Conservation (phyloP, 805 yeast species). For the Wickerhamiella musiphila region DNA sequence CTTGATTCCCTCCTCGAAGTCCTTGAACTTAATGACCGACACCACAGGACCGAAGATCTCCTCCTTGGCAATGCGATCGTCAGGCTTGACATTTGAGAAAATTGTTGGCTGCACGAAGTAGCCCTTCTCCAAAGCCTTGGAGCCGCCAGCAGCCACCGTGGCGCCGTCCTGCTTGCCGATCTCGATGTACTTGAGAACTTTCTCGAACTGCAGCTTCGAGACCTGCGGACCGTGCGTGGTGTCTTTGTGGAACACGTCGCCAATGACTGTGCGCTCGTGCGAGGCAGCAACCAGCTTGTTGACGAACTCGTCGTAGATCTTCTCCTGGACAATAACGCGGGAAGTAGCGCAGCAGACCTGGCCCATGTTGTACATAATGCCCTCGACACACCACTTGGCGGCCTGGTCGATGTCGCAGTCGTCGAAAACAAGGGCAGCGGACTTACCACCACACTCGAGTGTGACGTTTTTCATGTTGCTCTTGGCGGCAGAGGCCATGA, state of each 20-base stretch:
- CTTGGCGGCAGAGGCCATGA: constrained; percentile 55
- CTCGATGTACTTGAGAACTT: constrained; percentile 57
- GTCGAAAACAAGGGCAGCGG: constrained; percentile 73
- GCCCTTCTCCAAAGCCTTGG: constrained; percentile 33
- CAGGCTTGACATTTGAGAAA: constrained; percentile 49
- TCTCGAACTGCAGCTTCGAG: constrained; percentile 56
- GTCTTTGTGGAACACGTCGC: constrained; percentile 62
- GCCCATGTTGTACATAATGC: constrained; percentile 87
- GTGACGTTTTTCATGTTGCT: constrained; percentile 69
- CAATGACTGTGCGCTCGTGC: constrained; percentile 38
- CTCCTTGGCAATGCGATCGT: constrained; percentile 52
- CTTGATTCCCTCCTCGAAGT: constrained; percentile 49
- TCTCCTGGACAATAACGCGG: constrained; percentile 73
- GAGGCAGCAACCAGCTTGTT: constrained; percentile 37
- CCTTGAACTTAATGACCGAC: constrained; percentile 42
- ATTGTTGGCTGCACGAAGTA: constrained; percentile 61
- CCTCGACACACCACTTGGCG: constrained; percentile 52
- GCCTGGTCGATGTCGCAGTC: constrained; percentile 73
- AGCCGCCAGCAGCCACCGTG: constrained; percentile 63
- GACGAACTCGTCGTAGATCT: constrained; percentile 58
- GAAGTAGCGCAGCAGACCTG: constrained; percentile 94
- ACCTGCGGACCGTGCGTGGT: constrained; percentile 85
- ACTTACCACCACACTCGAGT: constrained; percentile 89
- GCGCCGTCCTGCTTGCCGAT: constrained; percentile 76
- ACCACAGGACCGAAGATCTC: constrained; percentile 87